Percentiles rank a stretch among this genome's conserved stretches.
These are phyloP conservation scores for Schizochytrium sp. DNA, from an alignment of 108 stramenopile species.

Conservation along the genomic window DNA sequence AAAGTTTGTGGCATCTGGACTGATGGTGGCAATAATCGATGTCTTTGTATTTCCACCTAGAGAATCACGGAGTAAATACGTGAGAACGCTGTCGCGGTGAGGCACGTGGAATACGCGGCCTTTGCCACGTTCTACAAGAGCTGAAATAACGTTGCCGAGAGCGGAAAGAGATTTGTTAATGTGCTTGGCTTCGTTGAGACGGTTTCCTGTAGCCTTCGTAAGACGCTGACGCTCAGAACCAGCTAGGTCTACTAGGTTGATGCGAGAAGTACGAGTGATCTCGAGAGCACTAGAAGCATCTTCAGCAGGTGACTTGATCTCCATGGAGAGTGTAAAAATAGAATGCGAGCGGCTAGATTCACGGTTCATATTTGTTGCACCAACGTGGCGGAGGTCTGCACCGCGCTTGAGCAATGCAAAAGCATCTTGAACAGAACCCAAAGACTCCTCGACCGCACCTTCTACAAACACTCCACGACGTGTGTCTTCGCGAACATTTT, in stretches of 20 bases:
- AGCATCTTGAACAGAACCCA: slow-evolving; percentile 80
- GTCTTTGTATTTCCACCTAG: slow-evolving; percentile 64
- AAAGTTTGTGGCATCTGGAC: slow-evolving; percentile 26
- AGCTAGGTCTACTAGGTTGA: slow-evolving; percentile 89
- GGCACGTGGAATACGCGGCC: slow-evolving; percentile 65
- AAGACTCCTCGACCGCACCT: slow-evolving; percentile 78
- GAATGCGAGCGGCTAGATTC: slow-evolving; percentile 89
- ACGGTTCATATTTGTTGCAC: slow-evolving; percentile 82
- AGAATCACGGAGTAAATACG: slow-evolving; percentile 40
- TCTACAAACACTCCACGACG: slow-evolving; percentile 66
- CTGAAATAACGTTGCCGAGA: slow-evolving; percentile 82
- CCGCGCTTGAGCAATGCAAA: slow-evolving; percentile 81
- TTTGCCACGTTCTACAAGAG: slow-evolving; percentile 73
- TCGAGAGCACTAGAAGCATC: slow-evolving; percentile 70
- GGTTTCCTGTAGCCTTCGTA: slow-evolving; percentile 74
- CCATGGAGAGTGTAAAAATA: slow-evolving; percentile 81
- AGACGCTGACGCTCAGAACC: slow-evolving; percentile 83
- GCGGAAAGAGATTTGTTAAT: slow-evolving; percentile 81
- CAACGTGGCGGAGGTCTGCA: slow-evolving; percentile 81
- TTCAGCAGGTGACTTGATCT: slow-evolving; percentile 74
- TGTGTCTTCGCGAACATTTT: slow-evolving; percentile 16
- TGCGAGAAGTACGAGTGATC: slow-evolving; percentile 68
- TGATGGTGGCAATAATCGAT: slow-evolving; percentile 58
- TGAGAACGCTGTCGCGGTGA: slow-evolving; percentile 64
- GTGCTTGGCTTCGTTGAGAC: slow-evolving; percentile 81